Percentiles rank a stretch among this genome's conserved stretches.
Conservation (phyloP, 2,329 filamentous ascomycete genomes). For the Fusarium nelsonii region DNA sequence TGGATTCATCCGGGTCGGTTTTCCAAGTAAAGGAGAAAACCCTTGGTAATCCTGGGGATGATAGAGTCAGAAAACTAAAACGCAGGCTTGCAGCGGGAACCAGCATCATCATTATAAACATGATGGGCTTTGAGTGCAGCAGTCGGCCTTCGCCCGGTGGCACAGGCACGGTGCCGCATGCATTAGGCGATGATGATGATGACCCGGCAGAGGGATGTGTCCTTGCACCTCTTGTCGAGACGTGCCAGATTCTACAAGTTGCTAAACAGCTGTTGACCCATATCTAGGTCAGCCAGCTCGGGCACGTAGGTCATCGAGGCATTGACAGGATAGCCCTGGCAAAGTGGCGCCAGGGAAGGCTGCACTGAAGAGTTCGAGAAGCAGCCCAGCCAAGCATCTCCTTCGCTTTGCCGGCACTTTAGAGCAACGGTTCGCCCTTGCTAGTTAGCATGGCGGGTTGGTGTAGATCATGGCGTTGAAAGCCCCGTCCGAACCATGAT, state of each 20-base stretch:
- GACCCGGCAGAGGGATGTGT: slow-evolving; percentile 22
- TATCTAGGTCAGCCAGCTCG: slow-evolving; percentile 24
- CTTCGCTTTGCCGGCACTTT: slow-evolving; percentile 46
- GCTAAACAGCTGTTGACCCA: slow-evolving; percentile 22
- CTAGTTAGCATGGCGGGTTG: slow-evolving; percentile 46
- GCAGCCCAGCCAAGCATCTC: slow-evolving; percentile 34
- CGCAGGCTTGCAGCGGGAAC: slow-evolving; percentile 43
- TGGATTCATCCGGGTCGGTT: slow-evolving; percentile 19
- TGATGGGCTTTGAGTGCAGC: slow-evolving; percentile 31
- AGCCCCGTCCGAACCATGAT: slow-evolving; percentile 51
- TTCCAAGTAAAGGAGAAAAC: slow-evolving; percentile 19
- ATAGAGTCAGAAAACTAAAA: slow-evolving; percentile 27
- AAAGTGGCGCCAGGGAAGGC: slow-evolving; percentile 38
- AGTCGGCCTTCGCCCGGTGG: slow-evolving; percentile 36
- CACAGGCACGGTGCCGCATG: slow-evolving; percentile 44
- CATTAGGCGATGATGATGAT: slow-evolving; percentile 37
- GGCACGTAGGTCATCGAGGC: slow-evolving; percentile 20
- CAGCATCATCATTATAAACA: slow-evolving; percentile 44
- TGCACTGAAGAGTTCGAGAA: slow-evolving; percentile 38
- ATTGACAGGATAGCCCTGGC: slow-evolving; percentile 31
- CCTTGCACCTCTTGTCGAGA: slow-evolving; percentile 26
- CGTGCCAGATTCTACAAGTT: slow-evolving; percentile 15
- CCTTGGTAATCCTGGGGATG: slow-evolving; percentile 17
- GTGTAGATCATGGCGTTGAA: slow-evolving; percentile 50
- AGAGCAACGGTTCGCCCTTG: slow-evolving; percentile 45